These are phyloP conservation scores for Sarocladium strictum DNA, from an alignment of 2,329 filamentous ascomycete genomes.

Conservation along the genomic window DNA sequence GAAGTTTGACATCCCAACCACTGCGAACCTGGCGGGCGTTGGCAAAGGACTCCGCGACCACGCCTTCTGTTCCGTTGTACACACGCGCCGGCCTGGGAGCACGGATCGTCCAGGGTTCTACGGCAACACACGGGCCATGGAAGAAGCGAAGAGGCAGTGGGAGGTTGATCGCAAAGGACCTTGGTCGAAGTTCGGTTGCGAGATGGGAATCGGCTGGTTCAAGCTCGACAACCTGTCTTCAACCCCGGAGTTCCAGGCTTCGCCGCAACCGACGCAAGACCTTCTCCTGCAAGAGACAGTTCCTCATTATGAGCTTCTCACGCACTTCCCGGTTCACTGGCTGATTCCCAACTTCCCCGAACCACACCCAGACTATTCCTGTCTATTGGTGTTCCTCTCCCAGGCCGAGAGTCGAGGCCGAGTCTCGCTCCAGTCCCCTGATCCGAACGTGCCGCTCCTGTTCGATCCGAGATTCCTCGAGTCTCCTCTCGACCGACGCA, in stretches of 20 bases:
- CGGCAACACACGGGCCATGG: conserved; percentile 32
- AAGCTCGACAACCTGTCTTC: conserved; percentile 33
- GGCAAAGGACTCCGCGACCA: conserved; percentile 51
- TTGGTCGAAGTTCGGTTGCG: conserved; percentile 33
- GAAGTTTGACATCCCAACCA: conserved; percentile 37
- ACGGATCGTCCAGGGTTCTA: conserved; percentile 41
- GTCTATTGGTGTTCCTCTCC: conserved; percentile 40
- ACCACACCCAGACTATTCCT: conserved; percentile 31
- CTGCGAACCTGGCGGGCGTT: conserved; percentile 44
- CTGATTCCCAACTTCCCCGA: conserved; percentile 31
- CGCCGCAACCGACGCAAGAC: conserved; percentile 36
- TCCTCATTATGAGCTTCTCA: conserved; percentile 51
- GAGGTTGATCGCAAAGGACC: conserved; percentile 32
- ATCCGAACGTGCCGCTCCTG: conserved; percentile 42
- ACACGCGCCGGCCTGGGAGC: conserved; percentile 32
- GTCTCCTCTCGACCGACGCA: conserved; percentile 47
- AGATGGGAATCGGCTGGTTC: conserved; percentile 35
- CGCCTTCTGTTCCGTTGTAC: conserved; percentile 34
- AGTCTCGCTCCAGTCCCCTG: conserved; percentile 44
- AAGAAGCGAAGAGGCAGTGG: conserved; percentile 42
- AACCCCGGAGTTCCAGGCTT: conserved; percentile 41
- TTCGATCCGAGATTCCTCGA: conserved; percentile 48
- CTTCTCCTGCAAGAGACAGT: conserved; percentile 43
- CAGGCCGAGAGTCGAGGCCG: conserved; percentile 48
- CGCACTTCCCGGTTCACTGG: conserved; percentile 38